Percentiles rank a stretch among this genome's conserved stretches.
These are phyloP conservation scores for Fusarium brevicatenulatum DNA, from an alignment of 2,329 filamentous ascomycete genomes.

Conservation along the genomic window DNA sequence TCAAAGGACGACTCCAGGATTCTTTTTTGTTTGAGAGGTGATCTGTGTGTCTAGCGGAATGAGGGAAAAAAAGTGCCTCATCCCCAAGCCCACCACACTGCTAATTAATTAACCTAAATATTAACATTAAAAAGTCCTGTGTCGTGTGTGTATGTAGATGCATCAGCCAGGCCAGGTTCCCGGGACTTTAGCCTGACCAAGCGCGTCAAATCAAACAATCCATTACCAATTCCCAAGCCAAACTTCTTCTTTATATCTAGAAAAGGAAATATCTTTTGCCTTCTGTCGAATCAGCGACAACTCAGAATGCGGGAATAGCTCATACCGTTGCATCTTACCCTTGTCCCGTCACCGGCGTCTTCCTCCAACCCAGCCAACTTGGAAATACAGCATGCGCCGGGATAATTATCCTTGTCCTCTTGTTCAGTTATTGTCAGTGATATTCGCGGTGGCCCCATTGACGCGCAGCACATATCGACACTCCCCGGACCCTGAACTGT, in stretches of 20 bases:
- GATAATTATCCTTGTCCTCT: slow-evolving; percentile 10
- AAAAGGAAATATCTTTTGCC: slow-evolving; percentile 23
- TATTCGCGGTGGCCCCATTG: slow-evolving; percentile 26
- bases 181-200: slow-evolving; percentile 22
- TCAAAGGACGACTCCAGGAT: background rate
- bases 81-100: background rate
- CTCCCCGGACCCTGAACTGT: slow-evolving; percentile 31
- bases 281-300: slow-evolving; percentile 36
- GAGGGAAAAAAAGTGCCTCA: slow-evolving; percentile 6
- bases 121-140: slow-evolving; percentile 6
- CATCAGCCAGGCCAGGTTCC: background rate
- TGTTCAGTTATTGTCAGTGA: background rate
- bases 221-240: slow-evolving; percentile 37
- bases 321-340: slow-evolving; percentile 31
- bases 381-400: slow-evolving; percentile 3
- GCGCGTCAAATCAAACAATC: slow-evolving; percentile 29
- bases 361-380: slow-evolving; percentile 27
- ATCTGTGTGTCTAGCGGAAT: background rate
- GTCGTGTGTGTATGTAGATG: slow-evolving; percentile 6
- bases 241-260: slow-evolving; percentile 18
- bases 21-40: background rate
- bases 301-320: slow-evolving; percentile 31
- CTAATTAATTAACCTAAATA: slow-evolving; percentile 16
- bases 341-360: slow-evolving; percentile 20
- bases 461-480: slow-evolving; percentile 32